Conservation (phyloP, 225 moss, liverwort and hornwort genomes). For the Physcomitrium patens region DNA sequence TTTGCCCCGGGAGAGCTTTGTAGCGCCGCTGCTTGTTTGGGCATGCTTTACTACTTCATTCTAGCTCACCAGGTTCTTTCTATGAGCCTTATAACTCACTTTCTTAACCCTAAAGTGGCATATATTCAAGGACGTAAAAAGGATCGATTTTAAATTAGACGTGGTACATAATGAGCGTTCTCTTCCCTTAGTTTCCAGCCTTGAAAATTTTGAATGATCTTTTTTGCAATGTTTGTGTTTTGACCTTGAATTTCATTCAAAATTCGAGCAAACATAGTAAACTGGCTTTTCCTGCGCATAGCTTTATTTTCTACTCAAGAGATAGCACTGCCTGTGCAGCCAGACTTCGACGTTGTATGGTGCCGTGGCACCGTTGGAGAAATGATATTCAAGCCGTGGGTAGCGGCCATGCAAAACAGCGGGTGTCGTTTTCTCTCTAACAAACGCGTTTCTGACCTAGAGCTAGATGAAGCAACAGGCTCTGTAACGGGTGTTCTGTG, state of each 20-base stretch:
- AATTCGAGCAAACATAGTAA: no score
- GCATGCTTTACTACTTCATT: constrained; percentile 98
- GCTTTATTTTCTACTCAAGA: constrained; percentile 10
- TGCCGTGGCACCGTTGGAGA: constrained; percentile 98
- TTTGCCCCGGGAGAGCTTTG: constrained; percentile 97
- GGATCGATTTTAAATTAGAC: not conserved
- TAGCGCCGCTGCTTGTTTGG: constrained; percentile 91
- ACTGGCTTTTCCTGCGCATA: not conserved
- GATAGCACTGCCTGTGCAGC: constrained; percentile 57
- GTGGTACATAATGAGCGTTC: not conserved
- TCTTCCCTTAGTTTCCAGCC: not conserved
- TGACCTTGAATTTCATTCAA: no score
- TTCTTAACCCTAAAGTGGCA: not conserved
- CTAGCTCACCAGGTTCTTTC: constrained; percentile 90
- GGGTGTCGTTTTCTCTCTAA: constrained; percentile 72
- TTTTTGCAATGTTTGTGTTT: no score
- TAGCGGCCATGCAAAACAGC: constrained; percentile 57
- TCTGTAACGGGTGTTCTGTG: constrained; percentile 79
- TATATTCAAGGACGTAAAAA: not conserved
- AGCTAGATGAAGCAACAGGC: constrained; percentile 68
- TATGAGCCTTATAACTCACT: not conserved
- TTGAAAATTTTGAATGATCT: not conserved
- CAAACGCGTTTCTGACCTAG: constrained; percentile 78
- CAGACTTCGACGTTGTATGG: constrained; percentile 99
- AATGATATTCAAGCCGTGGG: constrained; percentile 91